A percentile compares a stretch with the other conserved stretches of the same genome.
phyloP scores from a whole-genome alignment of 208 protist genomes.

The Angomonas desouzai region DNA sequence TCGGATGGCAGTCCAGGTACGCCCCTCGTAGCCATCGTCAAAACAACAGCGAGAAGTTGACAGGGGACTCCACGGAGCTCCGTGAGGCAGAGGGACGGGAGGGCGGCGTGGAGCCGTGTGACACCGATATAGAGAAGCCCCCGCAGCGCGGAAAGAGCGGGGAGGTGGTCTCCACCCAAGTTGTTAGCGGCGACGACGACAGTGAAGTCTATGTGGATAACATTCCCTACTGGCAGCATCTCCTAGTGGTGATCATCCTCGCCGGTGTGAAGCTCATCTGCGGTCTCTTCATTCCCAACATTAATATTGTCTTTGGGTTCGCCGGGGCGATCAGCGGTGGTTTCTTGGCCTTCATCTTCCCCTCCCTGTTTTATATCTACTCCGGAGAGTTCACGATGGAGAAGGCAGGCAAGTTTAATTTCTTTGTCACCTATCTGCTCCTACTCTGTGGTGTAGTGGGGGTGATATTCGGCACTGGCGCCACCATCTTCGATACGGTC shows the following conservation, averaged over 20 bases:
- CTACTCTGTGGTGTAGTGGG: constrained; percentile 41
- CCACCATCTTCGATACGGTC: constrained; percentile 7
- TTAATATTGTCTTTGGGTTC: constrained; percentile 70
- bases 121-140: background rate
- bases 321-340: constrained; percentile 47
- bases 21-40: background rate
- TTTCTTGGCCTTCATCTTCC: constrained; percentile 64
- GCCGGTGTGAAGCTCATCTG: constrained; percentile 31
- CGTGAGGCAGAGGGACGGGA: background rate
- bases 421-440: constrained; percentile 39
- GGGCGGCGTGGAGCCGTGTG: background rate
- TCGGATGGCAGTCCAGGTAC: constrained; percentile 18
- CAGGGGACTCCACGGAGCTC: background rate
- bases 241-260: constrained; percentile 18
- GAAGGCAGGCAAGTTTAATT: constrained; percentile 32
- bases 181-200: constrained; percentile 15
- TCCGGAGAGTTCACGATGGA: constrained; percentile 33
- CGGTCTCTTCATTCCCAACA: constrained; percentile 59
- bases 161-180: background rate
- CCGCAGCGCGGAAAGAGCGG: background rate
- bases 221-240: constrained; percentile 37
- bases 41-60: background rate
- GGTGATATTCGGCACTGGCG: constrained; percentile 30
- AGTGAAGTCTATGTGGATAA: constrained; percentile 11
- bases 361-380: constrained; percentile 58